Conservation (phyloP, 305 asterid species). For the Nicotiana rustica region DNA sequence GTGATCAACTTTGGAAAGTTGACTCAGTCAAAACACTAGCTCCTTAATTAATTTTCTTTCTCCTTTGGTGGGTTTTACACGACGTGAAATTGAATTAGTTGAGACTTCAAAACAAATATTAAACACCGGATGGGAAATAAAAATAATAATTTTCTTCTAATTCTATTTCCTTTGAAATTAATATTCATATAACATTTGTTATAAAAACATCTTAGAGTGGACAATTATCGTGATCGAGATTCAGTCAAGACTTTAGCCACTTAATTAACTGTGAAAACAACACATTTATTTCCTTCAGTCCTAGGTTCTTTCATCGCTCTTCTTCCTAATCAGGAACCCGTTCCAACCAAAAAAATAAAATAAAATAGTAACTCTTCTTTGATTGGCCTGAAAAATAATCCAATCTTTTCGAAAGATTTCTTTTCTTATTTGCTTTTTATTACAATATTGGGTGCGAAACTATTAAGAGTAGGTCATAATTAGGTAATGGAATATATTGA, state of each 20-base stretch:
- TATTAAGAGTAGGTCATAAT: slow-evolving; percentile 6
- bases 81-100: too few species aligned
- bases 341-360: background rate
- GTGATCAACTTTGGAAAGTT: too few species aligned
- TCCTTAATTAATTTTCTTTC: too few species aligned
- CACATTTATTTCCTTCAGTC: background rate
- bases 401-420: background rate
- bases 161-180: background rate
- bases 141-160: background rate
- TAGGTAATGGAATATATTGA: slow-evolving; percentile 37
- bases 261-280: background rate
- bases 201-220: background rate
- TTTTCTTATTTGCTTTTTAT: background rate
- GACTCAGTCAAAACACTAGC: too few species aligned
- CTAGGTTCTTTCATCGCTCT: background rate
- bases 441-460: background rate
- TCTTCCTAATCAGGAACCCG: too few species aligned
- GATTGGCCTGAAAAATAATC: background rate
- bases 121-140: too few species aligned
- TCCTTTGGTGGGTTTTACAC: too few species aligned
- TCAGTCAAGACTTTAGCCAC: background rate
- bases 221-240: too few species aligned
- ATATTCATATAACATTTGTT: background rate
- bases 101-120: too few species aligned
- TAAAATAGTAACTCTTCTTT: background rate